These are phyloP conservation scores for Erodium chrysanthum DNA, from an alignment of 441 rosid species.

Conservation along the genomic window DNA sequence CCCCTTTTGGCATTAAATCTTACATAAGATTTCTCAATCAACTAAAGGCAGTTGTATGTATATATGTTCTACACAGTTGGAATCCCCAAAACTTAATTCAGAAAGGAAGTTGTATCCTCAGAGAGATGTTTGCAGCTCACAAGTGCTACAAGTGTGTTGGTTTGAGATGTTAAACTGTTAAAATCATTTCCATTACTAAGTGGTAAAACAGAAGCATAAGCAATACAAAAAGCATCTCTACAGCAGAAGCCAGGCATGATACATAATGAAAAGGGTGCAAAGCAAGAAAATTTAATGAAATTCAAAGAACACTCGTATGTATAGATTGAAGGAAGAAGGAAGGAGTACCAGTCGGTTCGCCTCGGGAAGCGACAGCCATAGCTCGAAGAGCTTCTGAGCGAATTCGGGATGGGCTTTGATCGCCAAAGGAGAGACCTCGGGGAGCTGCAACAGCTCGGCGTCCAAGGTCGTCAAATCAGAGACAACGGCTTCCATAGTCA, in stretches of 20 bases:
- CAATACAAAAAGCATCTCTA: neutral
- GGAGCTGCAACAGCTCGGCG: slow-evolving; percentile 71
- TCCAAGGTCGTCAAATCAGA: slow-evolving; percentile 59
- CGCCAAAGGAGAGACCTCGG: slow-evolving; percentile 60
- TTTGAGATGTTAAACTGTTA: neutral
- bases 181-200: neutral
- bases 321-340: neutral
- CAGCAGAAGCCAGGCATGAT: neutral
- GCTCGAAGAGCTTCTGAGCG: slow-evolving; percentile 68
- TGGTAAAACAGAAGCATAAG: neutral
- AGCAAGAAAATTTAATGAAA: neutral
- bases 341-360: slow-evolving; percentile 56
- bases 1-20: neutral
- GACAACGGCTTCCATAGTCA: slow-evolving; percentile 38
- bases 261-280: too few relatives aligned
- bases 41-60: neutral
- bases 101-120: neutral
- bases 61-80: neutral
- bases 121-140: neutral
- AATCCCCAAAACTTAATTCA: neutral
- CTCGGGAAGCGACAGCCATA: slow-evolving; percentile 89
- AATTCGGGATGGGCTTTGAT: slow-evolving; percentile 62
- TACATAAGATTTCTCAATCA: neutral
- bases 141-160: neutral
- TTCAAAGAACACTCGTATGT: neutral